Conservation (phyloP, 1,284 basidiomycete genomes). For the Apiotrichum brassicae region DNA sequence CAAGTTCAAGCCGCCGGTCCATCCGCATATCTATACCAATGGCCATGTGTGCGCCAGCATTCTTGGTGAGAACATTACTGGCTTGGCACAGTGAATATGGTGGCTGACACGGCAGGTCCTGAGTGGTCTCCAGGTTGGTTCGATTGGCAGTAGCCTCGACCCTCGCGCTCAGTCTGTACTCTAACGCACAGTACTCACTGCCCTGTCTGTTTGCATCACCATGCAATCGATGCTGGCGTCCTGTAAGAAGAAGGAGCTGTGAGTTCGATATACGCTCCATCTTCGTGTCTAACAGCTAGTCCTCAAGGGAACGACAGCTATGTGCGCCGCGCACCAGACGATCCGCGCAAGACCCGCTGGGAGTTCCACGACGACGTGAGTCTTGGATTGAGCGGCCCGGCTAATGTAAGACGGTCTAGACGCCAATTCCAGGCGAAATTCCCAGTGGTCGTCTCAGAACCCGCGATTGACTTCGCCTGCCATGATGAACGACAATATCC, state of each 20-base stretch:
- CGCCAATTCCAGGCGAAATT: too few species aligned
- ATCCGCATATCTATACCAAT: slow-evolving; percentile 47
- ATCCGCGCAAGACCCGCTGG: slow-evolving; percentile 45
- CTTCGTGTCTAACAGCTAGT: slow-evolving; percentile 18
- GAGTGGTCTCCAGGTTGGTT: slow-evolving; percentile 43
- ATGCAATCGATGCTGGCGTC: slow-evolving; percentile 49
- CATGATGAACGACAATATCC: too few species aligned
- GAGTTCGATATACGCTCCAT: slow-evolving; percentile 6
- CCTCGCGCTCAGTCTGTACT: too few species aligned
- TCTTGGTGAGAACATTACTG: slow-evolving; percentile 21
- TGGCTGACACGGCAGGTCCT: slow-evolving; percentile 23
- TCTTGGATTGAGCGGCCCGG: not conserved
- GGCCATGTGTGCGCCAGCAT: slow-evolving; percentile 48
- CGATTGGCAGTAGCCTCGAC: too few species aligned
- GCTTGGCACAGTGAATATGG: not conserved
- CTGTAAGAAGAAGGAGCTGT: slow-evolving; percentile 44
- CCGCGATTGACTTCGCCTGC: too few species aligned
- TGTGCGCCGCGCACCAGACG: slow-evolving; percentile 38
- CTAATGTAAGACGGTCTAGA: slow-evolving; percentile 15
- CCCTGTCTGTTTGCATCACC: slow-evolving; percentile 45
- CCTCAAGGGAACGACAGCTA: slow-evolving; percentile 45
- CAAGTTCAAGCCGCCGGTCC: slow-evolving; percentile 39
- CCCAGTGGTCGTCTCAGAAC: too few species aligned
- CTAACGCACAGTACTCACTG: slow-evolving; percentile 37
- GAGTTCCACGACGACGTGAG: slow-evolving; percentile 45